These are phyloP conservation scores for Candida sithepensis DNA, from an alignment of 805 yeast genomes.

Conservation along the genomic window DNA sequence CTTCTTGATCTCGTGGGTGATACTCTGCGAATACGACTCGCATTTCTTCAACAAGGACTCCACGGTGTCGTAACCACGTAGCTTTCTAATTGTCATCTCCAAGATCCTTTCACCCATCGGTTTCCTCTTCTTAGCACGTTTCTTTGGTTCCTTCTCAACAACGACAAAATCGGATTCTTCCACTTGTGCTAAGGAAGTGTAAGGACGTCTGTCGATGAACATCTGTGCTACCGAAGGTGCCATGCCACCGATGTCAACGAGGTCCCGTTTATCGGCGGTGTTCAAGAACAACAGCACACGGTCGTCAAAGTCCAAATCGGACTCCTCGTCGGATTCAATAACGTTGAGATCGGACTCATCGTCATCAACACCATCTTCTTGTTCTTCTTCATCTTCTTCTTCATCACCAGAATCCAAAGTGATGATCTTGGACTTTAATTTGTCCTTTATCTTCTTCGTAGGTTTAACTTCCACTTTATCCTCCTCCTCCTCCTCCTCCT, in stretches of 20 bases:
- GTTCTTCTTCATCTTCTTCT: conserved; percentile 12
- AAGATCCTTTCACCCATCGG: conserved; percentile 72
- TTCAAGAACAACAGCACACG: conserved; percentile 76
- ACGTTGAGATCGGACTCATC: conserved; percentile 37
- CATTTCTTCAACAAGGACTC: conserved; percentile 88
- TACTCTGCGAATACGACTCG: conserved; percentile 67
- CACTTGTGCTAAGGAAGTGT: conserved; percentile 51
- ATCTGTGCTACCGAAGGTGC: conserved; percentile 60
- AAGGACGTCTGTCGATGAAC: conserved; percentile 72
- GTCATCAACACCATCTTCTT: conserved; percentile 17
- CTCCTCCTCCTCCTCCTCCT: conserved; percentile 63
- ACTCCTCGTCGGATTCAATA: conserved; percentile 28
- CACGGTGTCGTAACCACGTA: conserved; percentile 90
- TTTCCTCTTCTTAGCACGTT: conserved; percentile 41
- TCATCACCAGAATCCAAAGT: conserved; percentile 17
- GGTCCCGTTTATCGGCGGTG: conserved; percentile 67
- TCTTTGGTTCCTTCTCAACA: conserved; percentile 21
- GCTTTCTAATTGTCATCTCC: conserved; percentile 62
- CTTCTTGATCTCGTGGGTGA: conserved; percentile 64
- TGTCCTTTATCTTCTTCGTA: no score
- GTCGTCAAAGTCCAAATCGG: conserved; percentile 44
- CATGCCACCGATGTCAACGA: conserved; percentile 76
- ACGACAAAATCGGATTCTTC: conserved; percentile 51
- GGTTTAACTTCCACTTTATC: conserved; percentile 62
- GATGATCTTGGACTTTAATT: conserved; percentile 6